phyloP scores from a whole-genome alignment of 495 filamentous ascomycete genomes.

The Trypethelium eluteriae region DNA sequence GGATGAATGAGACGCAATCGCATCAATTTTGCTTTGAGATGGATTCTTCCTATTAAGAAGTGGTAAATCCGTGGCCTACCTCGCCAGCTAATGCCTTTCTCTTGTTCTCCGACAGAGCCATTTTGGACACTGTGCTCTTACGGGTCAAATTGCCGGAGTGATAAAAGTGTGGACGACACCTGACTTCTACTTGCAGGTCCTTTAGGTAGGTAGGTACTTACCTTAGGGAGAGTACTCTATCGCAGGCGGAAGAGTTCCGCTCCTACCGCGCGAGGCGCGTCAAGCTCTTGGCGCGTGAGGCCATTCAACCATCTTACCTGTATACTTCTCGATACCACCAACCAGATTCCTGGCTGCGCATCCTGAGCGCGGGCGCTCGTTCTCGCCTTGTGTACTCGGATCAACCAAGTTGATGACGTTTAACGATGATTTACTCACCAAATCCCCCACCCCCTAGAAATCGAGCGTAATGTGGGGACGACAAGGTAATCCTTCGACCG shows the following conservation, averaged over 20 bases:
- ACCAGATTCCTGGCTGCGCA: too few relatives aligned
- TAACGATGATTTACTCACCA: too few relatives aligned
- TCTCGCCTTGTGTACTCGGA: too few relatives aligned
- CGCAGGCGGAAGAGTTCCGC: background rate
- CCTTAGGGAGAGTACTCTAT: background rate
- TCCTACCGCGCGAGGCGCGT: background rate
- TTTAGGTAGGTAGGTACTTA: background rate
- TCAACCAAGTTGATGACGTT: too few relatives aligned
- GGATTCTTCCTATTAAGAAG: too few relatives aligned
- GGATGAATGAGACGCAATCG: background rate
- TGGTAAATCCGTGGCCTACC: background rate
- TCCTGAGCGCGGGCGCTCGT: too few relatives aligned
- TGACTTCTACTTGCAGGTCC: background rate
- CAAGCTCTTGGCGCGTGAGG: background rate
- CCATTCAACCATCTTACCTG: background rate
- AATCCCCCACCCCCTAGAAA: too few relatives aligned
- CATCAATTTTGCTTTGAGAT: background rate
- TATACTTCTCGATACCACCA: too few relatives aligned
- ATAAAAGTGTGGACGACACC: background rate
- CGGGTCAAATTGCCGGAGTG: too few relatives aligned
- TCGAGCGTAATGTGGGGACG: background rate
- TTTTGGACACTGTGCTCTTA: background rate
- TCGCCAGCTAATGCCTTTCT: slow-evolving; percentile 35
- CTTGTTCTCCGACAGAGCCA: slow-evolving; percentile 35
- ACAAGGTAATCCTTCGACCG: background rate